Evolutionary conservation across 176 grass and related monocot genomes (phyloP).

Genomic region (Lolium rigidum): DNA sequence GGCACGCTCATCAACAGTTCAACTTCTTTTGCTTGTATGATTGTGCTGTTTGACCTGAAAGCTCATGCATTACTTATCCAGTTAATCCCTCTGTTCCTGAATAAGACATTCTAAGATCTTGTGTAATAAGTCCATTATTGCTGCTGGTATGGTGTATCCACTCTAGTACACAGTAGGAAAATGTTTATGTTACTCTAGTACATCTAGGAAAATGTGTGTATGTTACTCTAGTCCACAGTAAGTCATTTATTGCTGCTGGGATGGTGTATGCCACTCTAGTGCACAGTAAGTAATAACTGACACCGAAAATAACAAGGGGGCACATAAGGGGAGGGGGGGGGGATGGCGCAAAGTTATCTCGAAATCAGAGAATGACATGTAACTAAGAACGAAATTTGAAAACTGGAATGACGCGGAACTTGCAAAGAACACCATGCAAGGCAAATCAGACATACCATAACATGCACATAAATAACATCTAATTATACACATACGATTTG

Average conservation of each 20-base stretch:
- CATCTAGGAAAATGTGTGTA: constrained; percentile 5
- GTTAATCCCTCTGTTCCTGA: neutral
- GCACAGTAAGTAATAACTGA: constrained; percentile 3
- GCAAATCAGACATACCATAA: neutral
- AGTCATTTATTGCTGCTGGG: neutral
- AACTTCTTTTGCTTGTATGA: constrained; percentile 26
- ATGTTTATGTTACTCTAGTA: neutral
- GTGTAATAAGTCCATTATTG: neutral
- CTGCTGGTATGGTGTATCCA: constrained; percentile 4
- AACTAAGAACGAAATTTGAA: neutral
- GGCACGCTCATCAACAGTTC: neutral
- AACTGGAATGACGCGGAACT: neutral
- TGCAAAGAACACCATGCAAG: neutral
- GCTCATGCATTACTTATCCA: constrained; percentile 17
- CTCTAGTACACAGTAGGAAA: neutral
- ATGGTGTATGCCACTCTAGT: neutral
- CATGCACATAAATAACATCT: neutral
- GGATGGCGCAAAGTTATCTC: neutral
- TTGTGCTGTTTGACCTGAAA: constrained; percentile 35
- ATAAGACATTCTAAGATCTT: constrained; percentile 4
- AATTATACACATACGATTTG: constrained; percentile 57
- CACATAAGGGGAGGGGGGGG: neutral
- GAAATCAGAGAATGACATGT: neutral
- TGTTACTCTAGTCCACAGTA: neutral
- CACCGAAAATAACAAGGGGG: neutral